A percentile compares a stretch with the other conserved stretches of the same genome.
Evolutionary conservation across 805 yeast genomes (phyloP).

Genomic region (Candida vartiovaarae): DNA sequence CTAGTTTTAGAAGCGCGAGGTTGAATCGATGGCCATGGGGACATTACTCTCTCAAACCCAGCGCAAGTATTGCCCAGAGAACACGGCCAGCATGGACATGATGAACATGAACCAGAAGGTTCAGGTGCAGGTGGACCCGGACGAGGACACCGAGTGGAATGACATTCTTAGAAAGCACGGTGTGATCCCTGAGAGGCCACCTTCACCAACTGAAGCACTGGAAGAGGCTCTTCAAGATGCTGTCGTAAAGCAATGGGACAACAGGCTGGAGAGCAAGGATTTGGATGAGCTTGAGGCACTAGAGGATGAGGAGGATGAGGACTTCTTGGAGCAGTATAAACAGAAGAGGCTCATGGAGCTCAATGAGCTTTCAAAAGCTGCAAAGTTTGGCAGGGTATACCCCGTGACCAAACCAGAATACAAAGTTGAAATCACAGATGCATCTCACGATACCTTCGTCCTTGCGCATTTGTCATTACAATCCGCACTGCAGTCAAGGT

Average conservation of each 20-base stretch:
- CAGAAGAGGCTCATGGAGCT: conserved; percentile 73
- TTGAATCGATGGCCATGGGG: too few species aligned
- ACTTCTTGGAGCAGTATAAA: conserved; percentile 72
- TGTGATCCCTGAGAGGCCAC: conserved; percentile 85
- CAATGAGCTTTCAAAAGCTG: conserved; percentile 44
- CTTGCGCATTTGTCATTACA: conserved; percentile 71
- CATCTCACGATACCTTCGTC: conserved; percentile 60
- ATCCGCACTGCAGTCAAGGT: conserved; percentile 64
- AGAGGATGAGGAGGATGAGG: conserved; percentile 93
- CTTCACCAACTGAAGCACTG: conserved; percentile 78
- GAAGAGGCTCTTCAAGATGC: conserved; percentile 89
- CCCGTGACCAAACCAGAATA: conserved; percentile 87
- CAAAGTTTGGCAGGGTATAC: conserved; percentile 66
- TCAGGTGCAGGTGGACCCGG: conserved; percentile 86
- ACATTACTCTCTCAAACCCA: too few species aligned
- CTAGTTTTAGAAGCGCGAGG: too few species aligned
- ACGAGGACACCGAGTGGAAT: conserved; percentile 98
- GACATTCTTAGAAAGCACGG: conserved; percentile 89
- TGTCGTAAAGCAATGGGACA: conserved; percentile 68
- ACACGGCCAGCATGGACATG: too few species aligned
- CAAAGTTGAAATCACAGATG: conserved; percentile 75
- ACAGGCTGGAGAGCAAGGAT: conserved; percentile 69
- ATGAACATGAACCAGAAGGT: conserved; percentile 30
- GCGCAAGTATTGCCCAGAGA: too few species aligned
- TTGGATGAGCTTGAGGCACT: conserved; percentile 78